phyloP scores from a whole-genome alignment of 2,329 filamentous ascomycete genomes.

The Diaporthe sp. region DNA sequence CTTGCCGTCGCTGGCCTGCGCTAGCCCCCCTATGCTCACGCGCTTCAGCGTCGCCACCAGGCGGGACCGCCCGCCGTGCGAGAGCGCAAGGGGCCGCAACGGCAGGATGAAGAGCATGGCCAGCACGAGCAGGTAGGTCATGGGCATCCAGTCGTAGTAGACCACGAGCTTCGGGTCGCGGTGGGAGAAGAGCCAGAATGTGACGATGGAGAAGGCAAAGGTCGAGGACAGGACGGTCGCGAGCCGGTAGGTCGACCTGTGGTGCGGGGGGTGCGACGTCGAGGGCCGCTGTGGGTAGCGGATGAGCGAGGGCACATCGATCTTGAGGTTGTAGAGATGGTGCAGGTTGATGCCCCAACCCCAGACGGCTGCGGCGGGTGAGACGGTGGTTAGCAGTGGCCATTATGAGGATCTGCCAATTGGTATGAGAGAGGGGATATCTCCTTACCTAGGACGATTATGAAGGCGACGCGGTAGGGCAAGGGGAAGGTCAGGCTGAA shows the following conservation, averaged over 20 bases:
- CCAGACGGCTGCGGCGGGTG: slow-evolving; percentile 77
- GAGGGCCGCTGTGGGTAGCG: slow-evolving; percentile 83
- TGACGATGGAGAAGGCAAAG: slow-evolving; percentile 75
- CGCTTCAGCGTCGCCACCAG: slow-evolving; percentile 82
- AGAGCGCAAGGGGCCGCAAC: slow-evolving; percentile 69
- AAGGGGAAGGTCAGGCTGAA: slow-evolving; percentile 90
- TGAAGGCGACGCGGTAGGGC: slow-evolving; percentile 88
- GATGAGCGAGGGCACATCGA: slow-evolving; percentile 88
- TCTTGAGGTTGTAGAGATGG: slow-evolving; percentile 80
- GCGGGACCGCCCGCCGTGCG: slow-evolving; percentile 77
- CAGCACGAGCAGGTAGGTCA: slow-evolving; percentile 82
- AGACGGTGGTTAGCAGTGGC: slow-evolving; percentile 16
- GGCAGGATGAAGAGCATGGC: slow-evolving; percentile 79
- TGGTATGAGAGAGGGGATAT: background rate
- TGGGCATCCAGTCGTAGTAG: slow-evolving; percentile 85
- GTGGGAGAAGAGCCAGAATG: slow-evolving; percentile 87
- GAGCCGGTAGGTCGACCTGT: slow-evolving; percentile 87
- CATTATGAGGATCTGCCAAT: background rate
- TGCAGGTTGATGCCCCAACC: slow-evolving; percentile 95
- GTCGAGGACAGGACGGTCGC: slow-evolving; percentile 80
- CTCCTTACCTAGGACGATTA: slow-evolving; percentile 82
- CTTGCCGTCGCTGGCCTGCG: slow-evolving; percentile 87
- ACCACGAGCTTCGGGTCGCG: slow-evolving; percentile 76
- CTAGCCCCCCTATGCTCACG: slow-evolving; percentile 85
- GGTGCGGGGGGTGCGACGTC: slow-evolving; percentile 76